Conservation (phyloP, 768 basidiomycete genomes). For the Leccinum subgranulosum region DNA sequence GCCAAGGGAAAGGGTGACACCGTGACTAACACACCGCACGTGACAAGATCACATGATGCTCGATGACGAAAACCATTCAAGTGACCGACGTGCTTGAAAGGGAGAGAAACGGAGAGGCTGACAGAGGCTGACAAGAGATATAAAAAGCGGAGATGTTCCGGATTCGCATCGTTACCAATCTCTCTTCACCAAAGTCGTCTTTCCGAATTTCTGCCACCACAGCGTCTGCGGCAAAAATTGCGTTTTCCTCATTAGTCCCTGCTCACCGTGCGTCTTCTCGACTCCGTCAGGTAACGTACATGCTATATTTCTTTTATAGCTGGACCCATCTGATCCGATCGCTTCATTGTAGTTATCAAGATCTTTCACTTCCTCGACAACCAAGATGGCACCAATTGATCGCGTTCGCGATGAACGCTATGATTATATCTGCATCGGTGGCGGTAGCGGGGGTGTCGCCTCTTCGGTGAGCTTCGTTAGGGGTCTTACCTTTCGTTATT, state of each 20-base stretch:
- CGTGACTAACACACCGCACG: conserved; percentile 6
- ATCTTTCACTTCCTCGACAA: conserved; percentile 38
- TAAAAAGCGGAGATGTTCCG: conserved; percentile 20
- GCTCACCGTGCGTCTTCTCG: conserved; percentile 12
- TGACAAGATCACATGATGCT: conserved; percentile 16
- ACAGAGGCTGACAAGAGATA: conserved; percentile 10
- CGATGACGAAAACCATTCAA: not conserved
- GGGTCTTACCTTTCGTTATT: not conserved
- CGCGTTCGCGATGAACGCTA: conserved; percentile 64
- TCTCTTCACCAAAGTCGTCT: conserved; percentile 10
- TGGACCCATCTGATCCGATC: not conserved
- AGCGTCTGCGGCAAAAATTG: conserved; percentile 13
- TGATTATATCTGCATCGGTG: conserved; percentile 87
- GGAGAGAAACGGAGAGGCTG: conserved; percentile 4
- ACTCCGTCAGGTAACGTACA: conserved; percentile 26
- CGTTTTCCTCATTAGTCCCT: conserved; percentile 2
- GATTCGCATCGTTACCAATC: not conserved
- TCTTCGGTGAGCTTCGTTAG: conserved; percentile 60
- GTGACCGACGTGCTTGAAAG: not conserved
- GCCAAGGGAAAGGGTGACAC: no score
- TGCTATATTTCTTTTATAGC: conserved; percentile 1
- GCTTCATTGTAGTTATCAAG: conserved; percentile 41
- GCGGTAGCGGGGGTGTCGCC: conserved; percentile 91
- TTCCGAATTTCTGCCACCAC: conserved; percentile 2
- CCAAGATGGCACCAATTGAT: conserved; percentile 71